These are phyloP conservation scores for Zasmidium cellare DNA, from an alignment of 2,329 filamentous ascomycete species.

Conservation along the genomic window DNA sequence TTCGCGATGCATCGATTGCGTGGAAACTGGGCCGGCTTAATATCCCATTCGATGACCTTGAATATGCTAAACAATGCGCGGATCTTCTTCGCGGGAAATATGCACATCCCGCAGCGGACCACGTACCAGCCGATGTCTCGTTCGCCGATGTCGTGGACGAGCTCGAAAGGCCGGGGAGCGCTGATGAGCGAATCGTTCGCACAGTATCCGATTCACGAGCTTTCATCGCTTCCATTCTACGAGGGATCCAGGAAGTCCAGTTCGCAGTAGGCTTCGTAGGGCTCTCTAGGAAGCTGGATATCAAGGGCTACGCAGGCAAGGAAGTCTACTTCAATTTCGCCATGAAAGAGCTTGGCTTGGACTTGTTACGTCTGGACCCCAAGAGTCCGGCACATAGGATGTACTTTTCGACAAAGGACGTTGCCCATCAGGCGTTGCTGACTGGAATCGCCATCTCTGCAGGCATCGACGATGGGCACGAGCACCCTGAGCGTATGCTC, in stretches of 20 bases:
- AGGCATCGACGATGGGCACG: constrained; percentile 85
- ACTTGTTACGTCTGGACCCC: constrained; percentile 85
- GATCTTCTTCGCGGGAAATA: constrained; percentile 46
- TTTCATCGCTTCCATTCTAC: constrained; percentile 83
- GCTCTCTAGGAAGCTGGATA: constrained; percentile 75
- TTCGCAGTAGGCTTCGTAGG: constrained; percentile 91
- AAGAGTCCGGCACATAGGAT: constrained; percentile 94
- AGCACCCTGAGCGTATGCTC: constrained; percentile 79
- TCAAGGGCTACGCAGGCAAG: constrained; percentile 65
- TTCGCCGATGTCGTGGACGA: constrained; percentile 75
- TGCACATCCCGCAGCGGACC: constrained; percentile 31
- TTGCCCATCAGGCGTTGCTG: constrained; percentile 90
- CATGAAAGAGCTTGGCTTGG: constrained; percentile 94
- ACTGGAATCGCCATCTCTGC: constrained; percentile 91
- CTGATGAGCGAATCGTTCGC: constrained; percentile 69
- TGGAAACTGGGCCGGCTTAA: constrained; percentile 89
- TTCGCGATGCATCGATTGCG: constrained; percentile 85
- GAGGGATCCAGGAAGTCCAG: constrained; percentile 94
- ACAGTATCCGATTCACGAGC: constrained; percentile 90
- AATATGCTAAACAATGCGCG: constrained; percentile 60
- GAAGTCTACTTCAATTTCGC: constrained; percentile 81
- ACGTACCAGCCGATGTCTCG: constrained; percentile 56
- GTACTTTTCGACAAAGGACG: constrained; percentile 92
- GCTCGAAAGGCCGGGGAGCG: constrained; percentile 66
- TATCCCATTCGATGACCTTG: constrained; percentile 84